Conservation (phyloP, 768 basidiomycete genomes). For the Auricularia cornea region DNA sequence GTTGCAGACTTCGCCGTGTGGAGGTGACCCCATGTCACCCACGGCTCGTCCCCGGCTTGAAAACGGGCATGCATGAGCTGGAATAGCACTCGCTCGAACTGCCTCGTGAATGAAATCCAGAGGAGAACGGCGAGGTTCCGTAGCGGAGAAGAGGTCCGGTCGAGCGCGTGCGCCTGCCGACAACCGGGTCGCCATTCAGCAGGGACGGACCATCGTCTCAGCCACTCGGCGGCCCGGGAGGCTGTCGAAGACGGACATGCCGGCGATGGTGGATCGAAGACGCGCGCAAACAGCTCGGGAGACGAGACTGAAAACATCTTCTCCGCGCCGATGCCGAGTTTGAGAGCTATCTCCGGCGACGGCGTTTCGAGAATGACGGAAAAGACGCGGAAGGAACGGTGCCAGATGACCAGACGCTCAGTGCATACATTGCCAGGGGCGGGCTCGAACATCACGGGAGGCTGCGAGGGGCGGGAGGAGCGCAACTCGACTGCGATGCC, state of each 20-base stretch:
- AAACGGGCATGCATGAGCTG: slow-evolving; percentile 33
- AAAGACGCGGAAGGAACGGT: slow-evolving; percentile 41
- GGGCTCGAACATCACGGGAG: neutral
- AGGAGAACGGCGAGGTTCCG: slow-evolving; percentile 16
- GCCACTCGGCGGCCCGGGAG: neutral
- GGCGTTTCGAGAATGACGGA: slow-evolving; percentile 36
- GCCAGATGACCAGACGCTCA: slow-evolving; percentile 29
- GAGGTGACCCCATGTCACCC: slow-evolving; percentile 34
- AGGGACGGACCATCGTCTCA: neutral
- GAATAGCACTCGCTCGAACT: slow-evolving; percentile 34
- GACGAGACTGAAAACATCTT: slow-evolving; percentile 29
- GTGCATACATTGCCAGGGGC: neutral
- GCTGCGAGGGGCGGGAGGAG: slow-evolving; percentile 16
- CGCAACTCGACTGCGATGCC: slow-evolving; percentile 31
- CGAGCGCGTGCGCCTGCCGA: slow-evolving; percentile 1
- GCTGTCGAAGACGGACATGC: neutral
- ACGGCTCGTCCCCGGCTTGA: slow-evolving; percentile 47
- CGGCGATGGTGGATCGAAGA: slow-evolving; percentile 21
- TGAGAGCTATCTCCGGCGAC: slow-evolving; percentile 35
- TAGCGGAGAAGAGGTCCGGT: slow-evolving; percentile 11
- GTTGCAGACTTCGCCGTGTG: neutral
- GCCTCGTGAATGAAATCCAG: slow-evolving; percentile 22
- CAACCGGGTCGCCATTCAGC: slow-evolving; percentile 7
- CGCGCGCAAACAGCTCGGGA: slow-evolving; percentile 25
- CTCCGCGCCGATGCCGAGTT: slow-evolving; percentile 25